phyloP scores from a whole-genome alignment of 768 basidiomycete genomes.

The Pisolithus albus region DNA sequence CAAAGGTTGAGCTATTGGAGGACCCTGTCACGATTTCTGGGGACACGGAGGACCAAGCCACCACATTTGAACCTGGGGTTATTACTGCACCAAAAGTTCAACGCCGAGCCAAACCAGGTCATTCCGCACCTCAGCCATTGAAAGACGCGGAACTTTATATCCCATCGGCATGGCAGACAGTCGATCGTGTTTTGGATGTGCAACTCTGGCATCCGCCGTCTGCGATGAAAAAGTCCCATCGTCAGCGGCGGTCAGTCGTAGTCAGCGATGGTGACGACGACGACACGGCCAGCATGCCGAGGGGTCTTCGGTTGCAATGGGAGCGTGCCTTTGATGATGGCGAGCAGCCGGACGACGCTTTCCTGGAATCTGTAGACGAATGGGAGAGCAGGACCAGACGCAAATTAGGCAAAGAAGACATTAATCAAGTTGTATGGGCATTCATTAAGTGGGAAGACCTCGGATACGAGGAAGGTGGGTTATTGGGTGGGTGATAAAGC shows the following conservation, averaged over 20 bases:
- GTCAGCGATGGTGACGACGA: slow-evolving; percentile 20
- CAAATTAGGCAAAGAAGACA: slow-evolving; percentile 40
- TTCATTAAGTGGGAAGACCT: slow-evolving; percentile 93
- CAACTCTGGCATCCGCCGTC: slow-evolving; percentile 49
- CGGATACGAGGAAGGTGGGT: slow-evolving; percentile 84
- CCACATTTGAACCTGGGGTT: slow-evolving; percentile 36
- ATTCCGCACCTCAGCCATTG: slow-evolving; percentile 32
- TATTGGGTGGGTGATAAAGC: not conserved
- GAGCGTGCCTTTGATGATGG: slow-evolving; percentile 49
- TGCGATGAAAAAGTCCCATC: slow-evolving; percentile 13
- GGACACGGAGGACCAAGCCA: slow-evolving; percentile 22
- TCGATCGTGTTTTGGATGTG: slow-evolving; percentile 89
- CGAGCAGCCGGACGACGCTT: slow-evolving; percentile 49
- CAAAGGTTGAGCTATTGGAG: slow-evolving; percentile 59
- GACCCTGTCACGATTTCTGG: slow-evolving; percentile 30
- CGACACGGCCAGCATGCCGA: slow-evolving; percentile 19
- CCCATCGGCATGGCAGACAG: slow-evolving; percentile 75
- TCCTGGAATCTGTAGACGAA: slow-evolving; percentile 55
- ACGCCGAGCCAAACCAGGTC: slow-evolving; percentile 21
- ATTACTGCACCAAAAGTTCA: slow-evolving; percentile 8
- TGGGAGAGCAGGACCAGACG: slow-evolving; percentile 40
- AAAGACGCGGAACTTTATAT: slow-evolving; percentile 70
- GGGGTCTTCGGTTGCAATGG: slow-evolving; percentile 20
- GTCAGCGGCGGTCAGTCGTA: slow-evolving; percentile 11
- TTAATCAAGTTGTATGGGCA: slow-evolving; percentile 64